These are phyloP conservation scores for Stereum hirsutum DNA, from an alignment of 1,284 basidiomycete species.

Conservation along the genomic window DNA sequence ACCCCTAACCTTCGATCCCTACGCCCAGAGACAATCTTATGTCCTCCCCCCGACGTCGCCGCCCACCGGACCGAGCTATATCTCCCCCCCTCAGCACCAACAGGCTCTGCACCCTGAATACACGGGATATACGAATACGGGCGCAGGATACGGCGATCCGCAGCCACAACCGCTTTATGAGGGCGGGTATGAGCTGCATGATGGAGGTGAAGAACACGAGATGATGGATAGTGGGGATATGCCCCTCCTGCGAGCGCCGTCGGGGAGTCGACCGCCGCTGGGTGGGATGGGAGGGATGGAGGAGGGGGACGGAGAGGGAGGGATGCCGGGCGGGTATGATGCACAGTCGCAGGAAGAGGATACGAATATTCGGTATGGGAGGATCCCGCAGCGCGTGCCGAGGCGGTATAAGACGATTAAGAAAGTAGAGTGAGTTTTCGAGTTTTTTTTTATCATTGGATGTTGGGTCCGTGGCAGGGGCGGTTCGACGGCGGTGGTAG, in stretches of 20 bases:
- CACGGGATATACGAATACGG: too few species aligned
- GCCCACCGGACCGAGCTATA: background rate
- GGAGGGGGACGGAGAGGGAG: slow-evolving; percentile 26
- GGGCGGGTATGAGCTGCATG: slow-evolving; percentile 27
- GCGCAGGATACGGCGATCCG: too few species aligned
- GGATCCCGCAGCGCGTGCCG: slow-evolving; percentile 74
- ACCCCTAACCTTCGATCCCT: slow-evolving; percentile 1
- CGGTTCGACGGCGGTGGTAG: too few species aligned
- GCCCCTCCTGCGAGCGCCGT: slow-evolving; percentile 38
- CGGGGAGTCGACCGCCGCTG: too few species aligned
- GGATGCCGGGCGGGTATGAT: slow-evolving; percentile 13
- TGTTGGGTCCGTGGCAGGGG: too few species aligned
- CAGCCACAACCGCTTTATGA: slow-evolving; percentile 3
- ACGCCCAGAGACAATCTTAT: background rate
- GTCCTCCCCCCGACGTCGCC: slow-evolving; percentile 3
- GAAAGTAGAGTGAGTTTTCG: slow-evolving; percentile 9
- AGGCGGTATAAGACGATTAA: slow-evolving; percentile 70
- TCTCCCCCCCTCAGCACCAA: slow-evolving; percentile 1
- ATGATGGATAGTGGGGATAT: slow-evolving; percentile 48
- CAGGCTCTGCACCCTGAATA: background rate
- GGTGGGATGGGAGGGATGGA: too few species aligned
- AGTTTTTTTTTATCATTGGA: background rate
- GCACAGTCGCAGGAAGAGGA: slow-evolving; percentile 25
- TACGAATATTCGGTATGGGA: slow-evolving; percentile 69
- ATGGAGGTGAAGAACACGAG: slow-evolving; percentile 30